Conservation (phyloP, 2,329 filamentous ascomycete species). For the Polytolypa hystricis region DNA sequence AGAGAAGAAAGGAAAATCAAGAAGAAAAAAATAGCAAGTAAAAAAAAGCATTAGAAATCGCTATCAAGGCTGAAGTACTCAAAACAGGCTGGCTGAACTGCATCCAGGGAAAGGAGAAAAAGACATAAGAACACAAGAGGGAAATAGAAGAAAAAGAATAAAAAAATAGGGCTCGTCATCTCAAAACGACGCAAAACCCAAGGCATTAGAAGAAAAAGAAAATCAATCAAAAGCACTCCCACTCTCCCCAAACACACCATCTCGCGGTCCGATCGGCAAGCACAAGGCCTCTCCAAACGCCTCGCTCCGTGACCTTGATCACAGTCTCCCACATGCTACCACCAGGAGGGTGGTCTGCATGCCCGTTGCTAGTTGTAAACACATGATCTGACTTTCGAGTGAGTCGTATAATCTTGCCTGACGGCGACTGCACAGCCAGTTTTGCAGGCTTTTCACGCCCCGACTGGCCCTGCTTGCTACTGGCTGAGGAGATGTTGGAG, state of each 20-base stretch:
- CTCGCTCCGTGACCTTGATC: slow-evolving; percentile 55
- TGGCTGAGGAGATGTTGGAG: slow-evolving; percentile 45
- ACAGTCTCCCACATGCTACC: slow-evolving; percentile 55
- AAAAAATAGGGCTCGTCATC: no score
- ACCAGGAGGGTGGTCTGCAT: slow-evolving; percentile 32
- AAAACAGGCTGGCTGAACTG: no score
- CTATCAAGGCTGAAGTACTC: no score
- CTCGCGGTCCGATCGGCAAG: slow-evolving; percentile 53
- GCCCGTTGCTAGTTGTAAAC: slow-evolving; percentile 21
- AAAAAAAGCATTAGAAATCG: no score
- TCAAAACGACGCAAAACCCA: background rate
- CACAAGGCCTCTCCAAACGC: slow-evolving; percentile 52
- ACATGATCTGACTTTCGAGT: slow-evolving; percentile 38
- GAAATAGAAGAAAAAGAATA: no score
- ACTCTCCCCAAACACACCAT: slow-evolving; percentile 61
- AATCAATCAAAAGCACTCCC: slow-evolving; percentile 44
- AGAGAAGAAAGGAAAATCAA: no score
- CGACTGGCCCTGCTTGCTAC: slow-evolving; percentile 11
- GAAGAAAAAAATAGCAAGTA: no score
- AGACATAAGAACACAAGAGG: no score
- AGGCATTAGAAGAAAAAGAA: background rate
- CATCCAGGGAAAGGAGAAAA: no score
- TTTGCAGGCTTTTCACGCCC: slow-evolving; percentile 71
- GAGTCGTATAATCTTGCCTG: slow-evolving; percentile 78
- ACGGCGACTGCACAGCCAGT: slow-evolving; percentile 84